A percentile compares a stretch with the other conserved stretches of the same genome.
Conservation (phyloP, 2,329 filamentous ascomycete species). For the Simplicillium aogashimaense region DNA sequence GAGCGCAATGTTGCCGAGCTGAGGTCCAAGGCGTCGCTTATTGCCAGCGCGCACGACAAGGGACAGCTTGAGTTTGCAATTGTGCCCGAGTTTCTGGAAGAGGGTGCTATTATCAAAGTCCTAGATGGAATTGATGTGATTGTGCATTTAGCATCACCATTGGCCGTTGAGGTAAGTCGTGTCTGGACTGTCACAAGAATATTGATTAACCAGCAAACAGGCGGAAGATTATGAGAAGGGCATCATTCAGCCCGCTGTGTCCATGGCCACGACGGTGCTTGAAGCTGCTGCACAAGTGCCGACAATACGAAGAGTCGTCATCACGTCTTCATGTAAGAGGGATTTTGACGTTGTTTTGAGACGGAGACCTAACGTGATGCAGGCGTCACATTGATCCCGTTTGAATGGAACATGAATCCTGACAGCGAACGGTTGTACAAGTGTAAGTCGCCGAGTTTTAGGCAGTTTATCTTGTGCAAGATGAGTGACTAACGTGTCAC, state of each 20-base stretch:
- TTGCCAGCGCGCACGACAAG: not conserved
- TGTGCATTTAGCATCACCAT: constrained; percentile 8
- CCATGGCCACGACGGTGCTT: constrained; percentile 5
- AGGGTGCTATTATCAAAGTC: not conserved
- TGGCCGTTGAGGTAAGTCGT: constrained; percentile 5
- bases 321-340: constrained; percentile 8
- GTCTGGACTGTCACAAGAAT: not conserved
- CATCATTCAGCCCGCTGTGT: constrained; percentile 6
- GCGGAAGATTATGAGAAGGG: constrained; percentile 3
- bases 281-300: constrained; percentile 4
- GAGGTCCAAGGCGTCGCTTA: no score
- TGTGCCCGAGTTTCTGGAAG: constrained; percentile 5
- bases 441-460: constrained; percentile 1
- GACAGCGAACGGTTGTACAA: constrained; percentile 7
- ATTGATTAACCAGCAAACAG: not conserved
- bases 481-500: no score
- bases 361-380: not conserved
- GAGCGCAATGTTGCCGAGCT: not conserved
- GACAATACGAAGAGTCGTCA: not conserved
- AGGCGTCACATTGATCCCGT: constrained; percentile 8
- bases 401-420: constrained; percentile 7
- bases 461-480: no score
- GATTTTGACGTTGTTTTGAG: not conserved
- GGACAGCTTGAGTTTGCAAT: constrained; percentile 4
- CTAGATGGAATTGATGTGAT: constrained; percentile 7